These are phyloP conservation scores for Tricholoma hemisulphureum DNA, from an alignment of 768 basidiomycete genomes.

Conservation along the genomic window DNA sequence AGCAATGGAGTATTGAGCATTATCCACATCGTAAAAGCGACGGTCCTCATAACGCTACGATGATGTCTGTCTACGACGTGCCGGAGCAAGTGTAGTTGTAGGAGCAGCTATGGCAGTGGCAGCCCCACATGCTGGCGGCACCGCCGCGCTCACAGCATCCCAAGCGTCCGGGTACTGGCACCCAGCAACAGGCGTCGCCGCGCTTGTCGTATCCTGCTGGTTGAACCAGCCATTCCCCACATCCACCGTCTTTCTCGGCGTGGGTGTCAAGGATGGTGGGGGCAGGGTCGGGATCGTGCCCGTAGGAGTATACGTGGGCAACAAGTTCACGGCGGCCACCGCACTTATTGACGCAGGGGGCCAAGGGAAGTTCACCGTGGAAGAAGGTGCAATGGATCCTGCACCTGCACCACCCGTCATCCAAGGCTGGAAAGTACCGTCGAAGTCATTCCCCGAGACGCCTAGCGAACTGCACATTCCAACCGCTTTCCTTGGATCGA, in stretches of 20 bases:
- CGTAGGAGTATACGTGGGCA: slow-evolving; percentile 71
- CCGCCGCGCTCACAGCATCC: slow-evolving; percentile 33
- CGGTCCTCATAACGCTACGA: neutral
- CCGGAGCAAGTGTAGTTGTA: neutral
- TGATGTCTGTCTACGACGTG: neutral
- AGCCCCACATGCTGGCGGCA: slow-evolving; percentile 28
- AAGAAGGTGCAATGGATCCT: slow-evolving; percentile 46
- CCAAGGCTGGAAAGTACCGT: slow-evolving; percentile 51
- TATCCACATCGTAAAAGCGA: neutral
- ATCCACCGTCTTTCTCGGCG: slow-evolving; percentile 39
- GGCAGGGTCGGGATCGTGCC: slow-evolving; percentile 61
- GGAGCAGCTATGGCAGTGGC: neutral
- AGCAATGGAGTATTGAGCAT: no score
- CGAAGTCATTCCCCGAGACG: slow-evolving; percentile 33
- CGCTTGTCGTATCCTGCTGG: slow-evolving; percentile 43
- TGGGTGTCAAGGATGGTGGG: slow-evolving; percentile 36
- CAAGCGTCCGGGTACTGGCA: slow-evolving; percentile 57
- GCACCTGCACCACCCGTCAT: slow-evolving; percentile 66
- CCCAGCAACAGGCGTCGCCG: slow-evolving; percentile 48
- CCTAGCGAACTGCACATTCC: slow-evolving; percentile 63
- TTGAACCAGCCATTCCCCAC: slow-evolving; percentile 58
- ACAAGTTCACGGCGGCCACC: slow-evolving; percentile 35
- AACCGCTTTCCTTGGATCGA: slow-evolving; percentile 49
- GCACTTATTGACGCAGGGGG: slow-evolving; percentile 57
- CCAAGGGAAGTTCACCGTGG: slow-evolving; percentile 48